phyloP scores from a whole-genome alignment of 176 grass and related monocot genomes.

The Puccinellia tenuiflora region DNA sequence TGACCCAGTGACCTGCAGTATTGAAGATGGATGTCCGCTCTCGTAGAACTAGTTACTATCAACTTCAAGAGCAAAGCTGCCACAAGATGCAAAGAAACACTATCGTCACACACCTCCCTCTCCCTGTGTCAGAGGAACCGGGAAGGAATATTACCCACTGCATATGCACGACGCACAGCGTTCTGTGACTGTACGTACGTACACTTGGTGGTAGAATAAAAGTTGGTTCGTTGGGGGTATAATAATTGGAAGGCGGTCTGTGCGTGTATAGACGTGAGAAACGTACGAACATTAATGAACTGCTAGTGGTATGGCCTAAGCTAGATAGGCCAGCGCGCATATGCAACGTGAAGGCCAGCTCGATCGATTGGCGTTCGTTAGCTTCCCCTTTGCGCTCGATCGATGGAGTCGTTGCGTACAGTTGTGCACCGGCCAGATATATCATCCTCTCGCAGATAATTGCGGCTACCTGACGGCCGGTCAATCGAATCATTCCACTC shows the following conservation, averaged over 20 bases:
- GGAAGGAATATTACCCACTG: background rate
- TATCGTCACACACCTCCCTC: too few relatives aligned
- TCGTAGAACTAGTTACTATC: too few relatives aligned
- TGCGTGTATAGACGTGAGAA: background rate
- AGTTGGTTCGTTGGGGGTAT: background rate
- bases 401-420: background rate
- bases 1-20: too few relatives aligned
- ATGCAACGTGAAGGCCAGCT: slow-evolving; percentile 48
- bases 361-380: slow-evolving; percentile 5
- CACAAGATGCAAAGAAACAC: background rate
- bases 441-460: background rate
- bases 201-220: background rate
- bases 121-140: too few relatives aligned
- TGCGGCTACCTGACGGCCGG: background rate
- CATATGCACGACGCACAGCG: too few relatives aligned
- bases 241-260: background rate
- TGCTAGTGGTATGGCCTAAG: background rate
- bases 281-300: background rate
- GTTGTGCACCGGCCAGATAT: background rate
- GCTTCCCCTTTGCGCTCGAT: background rate
- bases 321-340: slow-evolving; percentile 6
- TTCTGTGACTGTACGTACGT: too few relatives aligned
- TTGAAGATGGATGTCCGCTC: too few relatives aligned
- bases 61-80: too few relatives aligned
- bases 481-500: background rate